Percentiles rank a stretch among this genome's conserved stretches.
Evolutionary conservation across 305 asterid genomes (phyloP).

Genomic region (Solanum hybrid): DNA sequence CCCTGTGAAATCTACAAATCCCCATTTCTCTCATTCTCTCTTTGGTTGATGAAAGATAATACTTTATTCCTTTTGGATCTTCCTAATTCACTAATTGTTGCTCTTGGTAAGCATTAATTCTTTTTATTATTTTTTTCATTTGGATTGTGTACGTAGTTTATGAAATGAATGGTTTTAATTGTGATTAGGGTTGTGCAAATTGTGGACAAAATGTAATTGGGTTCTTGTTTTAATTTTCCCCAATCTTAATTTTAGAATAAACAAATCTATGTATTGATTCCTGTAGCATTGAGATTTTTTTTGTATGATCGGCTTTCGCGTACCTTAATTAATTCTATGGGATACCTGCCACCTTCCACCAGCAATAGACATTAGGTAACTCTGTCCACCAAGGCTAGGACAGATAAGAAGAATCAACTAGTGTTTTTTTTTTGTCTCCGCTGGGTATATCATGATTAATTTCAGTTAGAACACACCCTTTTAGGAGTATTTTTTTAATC

Average conservation of each 20-base stretch:
- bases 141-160: not conserved
- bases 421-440: not conserved
- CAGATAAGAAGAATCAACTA: no score
- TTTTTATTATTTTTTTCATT: not conserved
- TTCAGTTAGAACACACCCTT: not conserved
- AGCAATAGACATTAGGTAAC: not conserved
- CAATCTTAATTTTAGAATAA: not conserved
- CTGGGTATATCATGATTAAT: not conserved
- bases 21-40: not conserved
- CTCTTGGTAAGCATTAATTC: not conserved
- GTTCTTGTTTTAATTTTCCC: not conserved
- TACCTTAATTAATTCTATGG: not conserved
- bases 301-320: no score
- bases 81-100: not conserved
- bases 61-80: not conserved
- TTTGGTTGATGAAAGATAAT: not conserved
- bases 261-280: not conserved
- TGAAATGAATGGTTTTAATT: not conserved
- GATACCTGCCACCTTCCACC: accelerated
- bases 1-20: not conserved
- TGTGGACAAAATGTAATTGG: not conserved
- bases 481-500: not conserved
- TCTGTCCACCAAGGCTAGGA: not conserved
- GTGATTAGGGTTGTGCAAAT: not conserved
- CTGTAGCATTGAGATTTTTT: not conserved